Evolutionary conservation across 805 yeast species (phyloP).

Genomic region (Cyberlindnera euphorbiae): DNA sequence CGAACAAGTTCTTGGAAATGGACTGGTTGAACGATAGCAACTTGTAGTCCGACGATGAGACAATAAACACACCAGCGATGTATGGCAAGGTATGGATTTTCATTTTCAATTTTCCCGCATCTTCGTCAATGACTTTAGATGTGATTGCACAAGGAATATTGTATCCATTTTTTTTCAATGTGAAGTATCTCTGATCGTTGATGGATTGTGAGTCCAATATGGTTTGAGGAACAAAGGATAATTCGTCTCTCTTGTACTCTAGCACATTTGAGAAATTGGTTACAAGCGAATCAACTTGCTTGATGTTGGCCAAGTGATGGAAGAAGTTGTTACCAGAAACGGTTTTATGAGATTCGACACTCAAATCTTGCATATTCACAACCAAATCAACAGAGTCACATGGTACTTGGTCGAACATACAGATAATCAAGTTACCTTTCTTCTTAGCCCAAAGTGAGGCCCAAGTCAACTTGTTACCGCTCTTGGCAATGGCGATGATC

Average conservation of each 20-base stretch:
- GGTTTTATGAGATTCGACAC: constrained; percentile 20
- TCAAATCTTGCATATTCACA: constrained; percentile 26
- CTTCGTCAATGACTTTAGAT: constrained; percentile 50
- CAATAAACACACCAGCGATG: constrained; percentile 79
- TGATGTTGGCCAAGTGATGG: constrained; percentile 9
- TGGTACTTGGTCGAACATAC: constrained; percentile 84
- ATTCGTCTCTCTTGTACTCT: constrained; percentile 10
- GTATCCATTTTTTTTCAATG: constrained; percentile 41
- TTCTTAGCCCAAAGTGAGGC: constrained; percentile 90
- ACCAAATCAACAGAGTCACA: constrained; percentile 60
- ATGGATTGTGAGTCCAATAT: constrained; percentile 37
- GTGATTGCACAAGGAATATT: constrained; percentile 73
- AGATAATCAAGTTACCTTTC: constrained; percentile 62
- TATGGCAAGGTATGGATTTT: constrained; percentile 77
- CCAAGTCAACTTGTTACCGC: constrained; percentile 66
- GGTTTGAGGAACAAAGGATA: constrained; percentile 19
- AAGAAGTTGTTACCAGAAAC: constrained; percentile 23
- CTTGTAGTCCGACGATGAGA: constrained; percentile 40
- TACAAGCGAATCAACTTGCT: constrained; percentile 25
- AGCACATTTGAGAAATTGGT: constrained; percentile 21
- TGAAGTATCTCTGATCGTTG: constrained; percentile 60
- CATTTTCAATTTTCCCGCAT: constrained; percentile 42
- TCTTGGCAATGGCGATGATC: constrained; percentile 71
- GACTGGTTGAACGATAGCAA: constrained; percentile 76
- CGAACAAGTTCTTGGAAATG: constrained; percentile 74